Conservation (phyloP, 2,329 filamentous ascomycete species). For the Neodidymelliopsis sp. region DNA sequence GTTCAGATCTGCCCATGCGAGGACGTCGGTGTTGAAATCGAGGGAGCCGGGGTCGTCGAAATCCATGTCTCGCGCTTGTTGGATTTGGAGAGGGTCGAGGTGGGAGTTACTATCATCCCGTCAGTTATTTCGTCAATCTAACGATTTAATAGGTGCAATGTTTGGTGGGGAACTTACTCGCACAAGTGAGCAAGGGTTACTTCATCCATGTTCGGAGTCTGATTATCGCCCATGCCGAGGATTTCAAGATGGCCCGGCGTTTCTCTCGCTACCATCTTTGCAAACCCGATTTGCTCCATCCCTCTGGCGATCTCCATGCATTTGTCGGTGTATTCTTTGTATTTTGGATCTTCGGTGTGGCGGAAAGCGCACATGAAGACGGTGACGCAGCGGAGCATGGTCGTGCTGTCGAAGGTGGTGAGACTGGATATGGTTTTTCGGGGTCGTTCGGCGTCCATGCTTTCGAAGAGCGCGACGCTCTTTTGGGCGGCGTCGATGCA, state of each 20-base stretch:
- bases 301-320: conserved; percentile 29
- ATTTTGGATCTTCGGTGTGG: conserved; percentile 37
- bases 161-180: no score
- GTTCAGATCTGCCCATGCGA: conserved; percentile 42
- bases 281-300: conserved; percentile 47
- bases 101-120: conserved; percentile 42
- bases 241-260: conserved; percentile 42
- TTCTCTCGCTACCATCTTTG: conserved; percentile 45
- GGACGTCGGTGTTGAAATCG: conserved; percentile 40
- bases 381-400: conserved; percentile 43
- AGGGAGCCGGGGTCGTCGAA: conserved; percentile 44
- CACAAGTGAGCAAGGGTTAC: conserved; percentile 1
- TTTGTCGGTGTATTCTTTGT: conserved; percentile 37
- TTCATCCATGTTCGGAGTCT: not conserved
- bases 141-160: conserved; percentile 18
- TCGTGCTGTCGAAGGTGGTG: conserved; percentile 48
- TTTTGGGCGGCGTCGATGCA: conserved; percentile 45
- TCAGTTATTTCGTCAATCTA: conserved; percentile 40
- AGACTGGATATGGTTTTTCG: conserved; percentile 40
- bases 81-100: conserved; percentile 44
- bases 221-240: conserved; percentile 31
- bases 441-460: conserved; percentile 35
- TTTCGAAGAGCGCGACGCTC: conserved; percentile 36
- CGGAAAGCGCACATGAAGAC: conserved; percentile 47
- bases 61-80: conserved; percentile 43